Evolutionary conservation across 1,284 basidiomycete species (phyloP).

Genomic region (Tylopilus sp.): DNA sequence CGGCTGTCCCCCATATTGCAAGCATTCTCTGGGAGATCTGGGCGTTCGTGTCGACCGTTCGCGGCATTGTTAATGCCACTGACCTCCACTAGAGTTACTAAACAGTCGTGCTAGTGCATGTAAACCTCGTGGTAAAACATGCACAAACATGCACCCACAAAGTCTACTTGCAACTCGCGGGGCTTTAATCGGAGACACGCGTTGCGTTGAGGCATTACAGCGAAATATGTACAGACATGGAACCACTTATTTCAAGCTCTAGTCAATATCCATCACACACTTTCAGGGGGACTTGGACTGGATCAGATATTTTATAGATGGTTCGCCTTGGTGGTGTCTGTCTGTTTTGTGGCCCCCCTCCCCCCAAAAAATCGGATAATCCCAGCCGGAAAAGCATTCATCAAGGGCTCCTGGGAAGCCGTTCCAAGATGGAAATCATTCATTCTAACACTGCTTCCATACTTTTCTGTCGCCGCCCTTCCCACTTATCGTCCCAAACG

Average conservation of each 20-base stretch:
- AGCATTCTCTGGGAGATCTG: not conserved
- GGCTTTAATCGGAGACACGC: not conserved
- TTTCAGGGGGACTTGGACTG: no score
- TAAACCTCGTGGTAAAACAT: slow-evolving; percentile 8
- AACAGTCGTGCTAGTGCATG: not conserved
- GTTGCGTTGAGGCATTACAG: no score
- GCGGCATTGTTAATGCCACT: not conserved
- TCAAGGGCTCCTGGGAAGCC: not conserved
- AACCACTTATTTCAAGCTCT: no score
- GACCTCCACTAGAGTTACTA: not conserved
- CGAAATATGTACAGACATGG: no score
- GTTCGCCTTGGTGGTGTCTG: no score
- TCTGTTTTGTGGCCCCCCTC: not conserved
- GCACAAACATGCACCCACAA: slow-evolving; percentile 11
- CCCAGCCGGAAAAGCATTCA: no score
- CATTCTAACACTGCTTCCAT: not conserved
- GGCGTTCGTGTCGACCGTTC: not conserved
- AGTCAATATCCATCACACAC: not conserved
- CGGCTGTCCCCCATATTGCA: not conserved
- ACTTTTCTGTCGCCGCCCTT: not conserved
- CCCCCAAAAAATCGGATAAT: not conserved
- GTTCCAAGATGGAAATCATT: slow-evolving; percentile 15
- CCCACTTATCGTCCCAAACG: slow-evolving; percentile 10
- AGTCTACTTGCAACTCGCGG: not conserved
- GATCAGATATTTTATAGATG: no score